Percentiles rank a stretch among this genome's conserved stretches.
These are phyloP conservation scores for Prunus yedoensis DNA, from an alignment of 331 rosid species.

Conservation along the genomic window DNA sequence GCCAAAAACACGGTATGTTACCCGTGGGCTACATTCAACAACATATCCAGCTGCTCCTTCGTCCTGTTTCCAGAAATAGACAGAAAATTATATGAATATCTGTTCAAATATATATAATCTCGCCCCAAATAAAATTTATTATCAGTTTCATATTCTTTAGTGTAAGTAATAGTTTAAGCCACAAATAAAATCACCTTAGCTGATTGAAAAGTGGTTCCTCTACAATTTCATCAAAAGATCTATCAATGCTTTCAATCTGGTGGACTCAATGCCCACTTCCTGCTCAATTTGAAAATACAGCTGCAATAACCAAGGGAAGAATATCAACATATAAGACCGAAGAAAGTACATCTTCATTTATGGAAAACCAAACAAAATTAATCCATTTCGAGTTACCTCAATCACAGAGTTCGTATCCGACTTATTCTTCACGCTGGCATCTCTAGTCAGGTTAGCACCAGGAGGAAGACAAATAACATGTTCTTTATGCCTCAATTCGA, in stretches of 20 bases:
- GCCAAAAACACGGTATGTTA: slow-evolving; percentile 71
- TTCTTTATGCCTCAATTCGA: slow-evolving; percentile 71
- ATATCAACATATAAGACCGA: neutral
- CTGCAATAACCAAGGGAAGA: slow-evolving; percentile 45
- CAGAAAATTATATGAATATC: slow-evolving; percentile 6
- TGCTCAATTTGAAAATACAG: slow-evolving; percentile 91
- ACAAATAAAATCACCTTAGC: slow-evolving; percentile 66
- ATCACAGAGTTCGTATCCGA: slow-evolving; percentile 79
- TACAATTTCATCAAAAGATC: slow-evolving; percentile 89
- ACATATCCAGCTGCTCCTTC: slow-evolving; percentile 98
- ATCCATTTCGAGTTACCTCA: slow-evolving; percentile 60
- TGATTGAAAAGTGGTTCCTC: slow-evolving; percentile 92
- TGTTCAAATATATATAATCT: neutral
- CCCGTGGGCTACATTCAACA: slow-evolving; percentile 70
- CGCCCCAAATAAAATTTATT: neutral
- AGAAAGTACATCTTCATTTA: neutral
- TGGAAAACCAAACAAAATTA: neutral
- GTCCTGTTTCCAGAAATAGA: slow-evolving; percentile 54
- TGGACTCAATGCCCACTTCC: slow-evolving; percentile 60
- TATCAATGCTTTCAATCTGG: slow-evolving; percentile 63
- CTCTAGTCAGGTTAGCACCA: slow-evolving; percentile 74
- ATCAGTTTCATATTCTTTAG: neutral
- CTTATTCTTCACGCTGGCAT: slow-evolving; percentile 71
- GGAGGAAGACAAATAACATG: slow-evolving; percentile 65
- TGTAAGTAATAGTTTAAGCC: neutral